phyloP scores from a whole-genome alignment of 2,329 filamentous ascomycete genomes.

The Atkinsonella hypoxylon region DNA sequence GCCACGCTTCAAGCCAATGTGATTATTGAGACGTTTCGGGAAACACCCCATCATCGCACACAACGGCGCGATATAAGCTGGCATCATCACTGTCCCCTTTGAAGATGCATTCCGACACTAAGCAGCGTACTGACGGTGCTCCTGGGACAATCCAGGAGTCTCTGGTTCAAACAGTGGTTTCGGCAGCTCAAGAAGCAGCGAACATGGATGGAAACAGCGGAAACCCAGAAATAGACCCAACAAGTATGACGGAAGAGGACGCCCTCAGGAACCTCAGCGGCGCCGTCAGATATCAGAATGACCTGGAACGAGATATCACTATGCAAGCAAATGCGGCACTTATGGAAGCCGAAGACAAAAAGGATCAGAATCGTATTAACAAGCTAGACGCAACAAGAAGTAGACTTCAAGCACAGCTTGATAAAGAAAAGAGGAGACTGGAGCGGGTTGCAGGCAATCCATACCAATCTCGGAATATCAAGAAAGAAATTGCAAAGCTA shows the following conservation, averaged over 20 bases:
- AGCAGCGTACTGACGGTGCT: slow-evolving; percentile 9
- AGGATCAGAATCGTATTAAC: slow-evolving; percentile 49
- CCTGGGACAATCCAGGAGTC: slow-evolving; percentile 14
- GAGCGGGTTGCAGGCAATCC: slow-evolving; percentile 31
- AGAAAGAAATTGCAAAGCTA: slow-evolving; percentile 54
- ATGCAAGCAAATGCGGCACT: slow-evolving; percentile 47
- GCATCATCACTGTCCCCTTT: neutral
- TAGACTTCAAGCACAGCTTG: slow-evolving; percentile 54
- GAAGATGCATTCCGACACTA: slow-evolving; percentile 16
- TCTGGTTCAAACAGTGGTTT: slow-evolving; percentile 19
- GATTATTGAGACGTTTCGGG: neutral
- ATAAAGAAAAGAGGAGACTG: slow-evolving; percentile 36
- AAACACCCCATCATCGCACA: neutral
- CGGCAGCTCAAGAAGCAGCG: slow-evolving; percentile 16
- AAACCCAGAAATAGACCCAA: slow-evolving; percentile 12
- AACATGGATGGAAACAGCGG: neutral
- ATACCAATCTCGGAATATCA: slow-evolving; percentile 43
- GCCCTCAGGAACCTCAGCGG: slow-evolving; percentile 52
- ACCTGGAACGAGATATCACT: slow-evolving; percentile 78
- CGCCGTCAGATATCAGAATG: slow-evolving; percentile 72
- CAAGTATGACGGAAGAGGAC: slow-evolving; percentile 42
- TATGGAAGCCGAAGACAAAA: slow-evolving; percentile 50
- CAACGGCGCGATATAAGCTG: neutral
- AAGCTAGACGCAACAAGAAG: slow-evolving; percentile 41
- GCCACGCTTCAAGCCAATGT: neutral